A percentile compares a stretch with the other conserved stretches of the same genome.
These are phyloP conservation scores for Mycosphaerella sp. DNA, from an alignment of 2,329 filamentous ascomycete species.

Conservation along the genomic window DNA sequence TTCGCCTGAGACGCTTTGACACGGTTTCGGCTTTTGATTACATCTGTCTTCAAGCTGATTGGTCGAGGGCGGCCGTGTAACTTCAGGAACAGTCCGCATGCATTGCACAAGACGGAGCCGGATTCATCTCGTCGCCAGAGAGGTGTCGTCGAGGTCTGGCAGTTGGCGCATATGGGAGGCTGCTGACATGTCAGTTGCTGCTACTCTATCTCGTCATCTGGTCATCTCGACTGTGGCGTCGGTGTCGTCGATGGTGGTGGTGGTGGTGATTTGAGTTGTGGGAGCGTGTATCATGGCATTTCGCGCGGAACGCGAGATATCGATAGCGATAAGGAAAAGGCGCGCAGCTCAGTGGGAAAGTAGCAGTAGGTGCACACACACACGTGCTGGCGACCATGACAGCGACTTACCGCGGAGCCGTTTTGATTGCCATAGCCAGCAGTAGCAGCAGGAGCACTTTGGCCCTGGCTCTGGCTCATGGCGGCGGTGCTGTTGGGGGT, in stretches of 20 bases:
- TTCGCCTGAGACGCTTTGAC: slow-evolving; percentile 87
- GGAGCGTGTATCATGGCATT: neutral
- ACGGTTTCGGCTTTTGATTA: slow-evolving; percentile 98
- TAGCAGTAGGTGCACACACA: no score
- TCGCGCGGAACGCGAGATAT: neutral
- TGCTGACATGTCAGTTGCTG: slow-evolving; percentile 38
- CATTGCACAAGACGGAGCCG: slow-evolving; percentile 94
- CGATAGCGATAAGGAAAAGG: slow-evolving; percentile 6
- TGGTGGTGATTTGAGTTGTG: slow-evolving; percentile 2
- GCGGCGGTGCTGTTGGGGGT: slow-evolving; percentile 32
- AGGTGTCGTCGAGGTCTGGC: slow-evolving; percentile 88
- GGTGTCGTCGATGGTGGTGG: neutral
- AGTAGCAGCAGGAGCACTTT: slow-evolving; percentile 58
- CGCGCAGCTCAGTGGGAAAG: no score
- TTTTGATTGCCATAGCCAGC: slow-evolving; percentile 52
- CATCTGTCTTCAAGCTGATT: slow-evolving; percentile 96
- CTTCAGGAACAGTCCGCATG: slow-evolving; percentile 95
- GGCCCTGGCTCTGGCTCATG: slow-evolving; percentile 32
- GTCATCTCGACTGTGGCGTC: no score
- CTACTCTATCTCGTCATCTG: no score
- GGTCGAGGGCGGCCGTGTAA: slow-evolving; percentile 87
- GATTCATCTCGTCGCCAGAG: slow-evolving; percentile 96
- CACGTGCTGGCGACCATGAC: no score
- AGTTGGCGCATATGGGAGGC: slow-evolving; percentile 97
- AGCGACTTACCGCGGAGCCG: slow-evolving; percentile 49